Percentiles rank a stretch among this genome's conserved stretches.
These are phyloP conservation scores for Aspergillus puulaauensis DNA, from an alignment of 2,329 filamentous ascomycete species.

Conservation along the genomic window DNA sequence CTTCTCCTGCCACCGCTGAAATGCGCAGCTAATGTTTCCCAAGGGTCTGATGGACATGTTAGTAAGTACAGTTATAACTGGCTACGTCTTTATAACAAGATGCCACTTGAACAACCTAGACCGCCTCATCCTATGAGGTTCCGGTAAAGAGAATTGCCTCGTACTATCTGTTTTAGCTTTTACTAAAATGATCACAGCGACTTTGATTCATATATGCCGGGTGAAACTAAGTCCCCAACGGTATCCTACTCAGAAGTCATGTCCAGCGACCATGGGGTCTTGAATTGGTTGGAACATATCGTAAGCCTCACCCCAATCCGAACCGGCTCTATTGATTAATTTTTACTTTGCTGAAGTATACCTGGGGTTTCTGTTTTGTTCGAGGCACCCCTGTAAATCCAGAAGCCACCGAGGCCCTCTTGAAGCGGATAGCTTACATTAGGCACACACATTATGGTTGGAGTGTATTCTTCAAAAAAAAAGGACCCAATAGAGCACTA, in stretches of 20 bases:
- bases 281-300: conserved; percentile 64
- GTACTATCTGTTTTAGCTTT: neutral
- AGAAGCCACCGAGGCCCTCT: conserved; percentile 68
- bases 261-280: conserved; percentile 56
- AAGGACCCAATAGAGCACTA: neutral
- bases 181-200: conserved; percentile 21
- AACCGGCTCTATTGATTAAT: conserved; percentile 7
- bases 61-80: conserved; percentile 72
- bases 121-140: conserved; percentile 5
- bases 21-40: conserved; percentile 12
- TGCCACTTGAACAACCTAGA: conserved; percentile 8
- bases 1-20: conserved; percentile 5
- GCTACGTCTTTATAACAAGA: conserved; percentile 49
- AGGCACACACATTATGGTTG: conserved; percentile 86
- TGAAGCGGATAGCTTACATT: conserved; percentile 82
- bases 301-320: conserved; percentile 23
- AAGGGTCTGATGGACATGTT: conserved; percentile 68
- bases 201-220: conserved; percentile 37
- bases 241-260: conserved; percentile 64
- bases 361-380: conserved; percentile 76
- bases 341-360: conserved; percentile 48
- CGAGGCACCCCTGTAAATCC: conserved; percentile 67
- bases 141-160: conserved; percentile 16
- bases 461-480: neutral
- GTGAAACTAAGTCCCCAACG: conserved; percentile 53